phyloP scores from a whole-genome alignment of 1,284 basidiomycete genomes.

The Fomitopsis palustris region DNA sequence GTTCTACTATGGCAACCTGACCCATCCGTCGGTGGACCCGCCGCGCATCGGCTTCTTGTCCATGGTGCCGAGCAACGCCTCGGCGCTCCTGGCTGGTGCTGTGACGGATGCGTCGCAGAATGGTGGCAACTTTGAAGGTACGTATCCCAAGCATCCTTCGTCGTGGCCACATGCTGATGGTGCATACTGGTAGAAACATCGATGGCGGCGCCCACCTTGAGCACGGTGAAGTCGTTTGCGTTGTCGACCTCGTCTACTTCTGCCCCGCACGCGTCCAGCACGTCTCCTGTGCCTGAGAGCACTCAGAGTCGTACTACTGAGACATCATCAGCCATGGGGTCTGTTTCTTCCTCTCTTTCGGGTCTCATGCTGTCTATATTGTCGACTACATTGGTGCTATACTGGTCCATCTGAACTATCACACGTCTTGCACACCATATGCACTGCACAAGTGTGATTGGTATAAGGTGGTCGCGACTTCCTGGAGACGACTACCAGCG shows the following conservation, averaged over 20 bases:
- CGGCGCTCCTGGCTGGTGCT: slow-evolving; percentile 34
- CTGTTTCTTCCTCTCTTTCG: background rate
- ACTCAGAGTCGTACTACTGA: background rate
- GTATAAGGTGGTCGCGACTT: too few species aligned
- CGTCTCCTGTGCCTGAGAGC: background rate
- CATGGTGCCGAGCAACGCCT: slow-evolving; percentile 55
- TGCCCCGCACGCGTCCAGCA: background rate
- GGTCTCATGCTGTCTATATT: background rate
- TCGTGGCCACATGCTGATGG: background rate
- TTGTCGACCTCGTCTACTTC: background rate
- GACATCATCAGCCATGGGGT: background rate
- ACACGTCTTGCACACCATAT: too few species aligned
- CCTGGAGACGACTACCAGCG: too few species aligned
- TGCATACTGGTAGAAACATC: background rate
- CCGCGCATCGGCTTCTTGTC: slow-evolving; percentile 70
- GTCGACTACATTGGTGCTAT: background rate
- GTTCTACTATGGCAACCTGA: slow-evolving; percentile 66
- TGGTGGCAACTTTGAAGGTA: slow-evolving; percentile 42
- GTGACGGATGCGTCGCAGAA: slow-evolving; percentile 35
- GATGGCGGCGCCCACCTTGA: slow-evolving; percentile 6
- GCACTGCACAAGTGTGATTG: too few species aligned
- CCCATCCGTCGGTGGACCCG: slow-evolving; percentile 57
- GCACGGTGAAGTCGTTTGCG: background rate
- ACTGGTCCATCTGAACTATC: background rate
- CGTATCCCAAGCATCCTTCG: slow-evolving; percentile 7